Conservation (phyloP, 495 filamentous ascomycete species). For the Penicillium canescens region DNA sequence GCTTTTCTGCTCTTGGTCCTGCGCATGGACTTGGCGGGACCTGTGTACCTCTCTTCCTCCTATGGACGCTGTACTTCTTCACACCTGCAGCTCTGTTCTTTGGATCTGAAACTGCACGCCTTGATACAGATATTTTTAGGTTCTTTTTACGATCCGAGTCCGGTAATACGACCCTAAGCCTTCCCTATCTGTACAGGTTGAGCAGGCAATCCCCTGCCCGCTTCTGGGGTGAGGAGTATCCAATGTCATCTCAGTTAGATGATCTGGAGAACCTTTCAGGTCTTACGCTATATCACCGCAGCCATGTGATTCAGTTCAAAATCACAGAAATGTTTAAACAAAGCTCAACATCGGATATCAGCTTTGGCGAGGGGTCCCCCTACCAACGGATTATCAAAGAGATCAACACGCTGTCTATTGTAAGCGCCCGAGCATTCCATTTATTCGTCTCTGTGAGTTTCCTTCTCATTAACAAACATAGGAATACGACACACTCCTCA, state of each 20-base stretch:
- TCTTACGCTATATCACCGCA: conserved; percentile 29
- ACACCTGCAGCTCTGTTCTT: conserved; percentile 30
- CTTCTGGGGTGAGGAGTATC: conserved; percentile 35
- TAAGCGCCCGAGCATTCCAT: conserved; percentile 2
- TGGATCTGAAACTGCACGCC: conserved; percentile 13
- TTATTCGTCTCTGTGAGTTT: background rate
- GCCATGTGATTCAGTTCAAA: conserved; percentile 31
- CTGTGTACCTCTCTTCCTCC: conserved; percentile 33
- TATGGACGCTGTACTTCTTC: conserved; percentile 37
- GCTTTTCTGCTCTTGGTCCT: background rate
- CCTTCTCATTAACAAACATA: background rate
- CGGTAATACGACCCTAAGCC: conserved; percentile 9
- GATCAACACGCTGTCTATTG: conserved; percentile 22
- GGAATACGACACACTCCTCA: conserved; percentile 32
- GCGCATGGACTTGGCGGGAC: conserved; percentile 20
- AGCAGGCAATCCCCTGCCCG: conserved; percentile 33
- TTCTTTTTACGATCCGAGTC: conserved; percentile 25
- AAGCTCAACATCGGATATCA: background rate
- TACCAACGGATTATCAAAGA: conserved; percentile 22
- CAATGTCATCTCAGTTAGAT: conserved; percentile 31
- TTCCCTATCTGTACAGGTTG: conserved; percentile 30
- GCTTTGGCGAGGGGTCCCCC: background rate
- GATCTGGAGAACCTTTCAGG: conserved; percentile 34
- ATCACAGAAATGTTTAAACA: conserved; percentile 29
- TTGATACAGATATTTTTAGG: conserved; percentile 29